These are phyloP conservation scores for Pichia sp. DNA, from an alignment of 1,139 yeast species.

Conservation along the genomic window DNA sequence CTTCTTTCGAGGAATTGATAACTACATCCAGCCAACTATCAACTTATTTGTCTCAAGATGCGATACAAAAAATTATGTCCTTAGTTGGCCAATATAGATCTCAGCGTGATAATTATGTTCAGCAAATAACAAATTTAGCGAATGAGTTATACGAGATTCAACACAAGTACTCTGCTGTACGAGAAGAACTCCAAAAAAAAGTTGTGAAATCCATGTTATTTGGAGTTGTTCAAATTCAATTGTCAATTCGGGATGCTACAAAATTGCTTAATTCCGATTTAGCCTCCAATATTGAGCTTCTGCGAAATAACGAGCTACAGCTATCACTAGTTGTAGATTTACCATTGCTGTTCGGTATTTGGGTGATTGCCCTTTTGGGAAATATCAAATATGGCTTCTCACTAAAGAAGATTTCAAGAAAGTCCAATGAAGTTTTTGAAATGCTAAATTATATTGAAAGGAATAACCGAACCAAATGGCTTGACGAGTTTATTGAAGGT, in stretches of 20 bases:
- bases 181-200: conserved; percentile 27
- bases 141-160: conserved; percentile 32
- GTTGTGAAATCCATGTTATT: conserved; percentile 26
- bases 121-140: conserved; percentile 30
- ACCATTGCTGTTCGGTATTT: conserved; percentile 76
- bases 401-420: conserved; percentile 45
- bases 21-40: conserved; percentile 28
- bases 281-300: conserved; percentile 42
- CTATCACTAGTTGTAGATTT: conserved; percentile 61
- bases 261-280: conserved; percentile 26
- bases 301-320: conserved; percentile 41
- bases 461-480: conserved; percentile 58
- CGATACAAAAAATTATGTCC: conserved; percentile 25
- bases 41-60: conserved; percentile 23
- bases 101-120: conserved; percentile 32
- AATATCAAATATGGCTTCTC: conserved; percentile 65
- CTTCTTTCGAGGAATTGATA: conserved; percentile 31
- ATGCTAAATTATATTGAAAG: conserved; percentile 56
- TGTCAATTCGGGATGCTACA: conserved; percentile 27
- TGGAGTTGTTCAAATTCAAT: conserved; percentile 28
- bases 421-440: conserved; percentile 58
- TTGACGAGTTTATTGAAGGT: conserved; percentile 43
- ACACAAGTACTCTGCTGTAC: conserved; percentile 19
- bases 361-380: conserved; percentile 64
- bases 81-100: conserved; percentile 28